Percentiles rank a stretch among this genome's conserved stretches.
Conservation (phyloP, 2,329 filamentous ascomycete species). For the Cucurbitaria berberidis region DNA sequence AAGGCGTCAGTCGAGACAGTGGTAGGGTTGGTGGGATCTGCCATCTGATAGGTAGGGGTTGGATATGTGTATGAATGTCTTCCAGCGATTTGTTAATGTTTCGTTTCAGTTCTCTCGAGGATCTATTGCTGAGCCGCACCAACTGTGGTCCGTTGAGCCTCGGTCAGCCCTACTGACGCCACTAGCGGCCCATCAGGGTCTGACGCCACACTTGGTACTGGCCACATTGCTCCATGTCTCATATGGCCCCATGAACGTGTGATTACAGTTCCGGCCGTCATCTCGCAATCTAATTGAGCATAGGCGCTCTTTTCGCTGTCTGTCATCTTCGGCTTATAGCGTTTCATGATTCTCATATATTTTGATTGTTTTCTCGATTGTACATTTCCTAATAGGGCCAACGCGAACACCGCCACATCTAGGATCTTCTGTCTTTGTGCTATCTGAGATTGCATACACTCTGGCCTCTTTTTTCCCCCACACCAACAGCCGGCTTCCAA, state of each 20-base stretch:
- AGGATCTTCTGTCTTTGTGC: conserved; percentile 24
- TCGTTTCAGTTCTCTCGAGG: neutral
- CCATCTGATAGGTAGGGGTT: conserved; percentile 17
- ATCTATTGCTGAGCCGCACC: conserved; percentile 4
- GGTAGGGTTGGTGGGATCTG: conserved; percentile 22
- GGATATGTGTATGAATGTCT: neutral
- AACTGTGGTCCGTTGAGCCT: conserved; percentile 18
- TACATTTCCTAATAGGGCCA: conserved; percentile 29
- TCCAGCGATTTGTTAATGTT: neutral
- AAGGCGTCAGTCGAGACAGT: conserved; percentile 51
- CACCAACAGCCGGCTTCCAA: conserved; percentile 28
- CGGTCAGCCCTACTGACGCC: conserved; percentile 28
- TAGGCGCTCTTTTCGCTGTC: conserved; percentile 22
- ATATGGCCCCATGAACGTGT: conserved; percentile 41
- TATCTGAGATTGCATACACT: conserved; percentile 39
- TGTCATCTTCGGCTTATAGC: conserved; percentile 15
- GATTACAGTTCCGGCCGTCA: conserved; percentile 34
- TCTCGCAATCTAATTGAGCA: conserved; percentile 25
- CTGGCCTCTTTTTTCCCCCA: conserved; percentile 47
- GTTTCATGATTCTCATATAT: conserved; percentile 29
- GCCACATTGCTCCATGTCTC: conserved; percentile 40
- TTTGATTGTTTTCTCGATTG: conserved; percentile 14
- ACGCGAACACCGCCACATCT: conserved; percentile 26
- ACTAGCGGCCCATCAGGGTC: conserved; percentile 15
- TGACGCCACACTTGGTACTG: conserved; percentile 33